These are phyloP conservation scores for Peronospora destructor DNA, from an alignment of 352 stramenopile genomes.

Conservation along the genomic window DNA sequence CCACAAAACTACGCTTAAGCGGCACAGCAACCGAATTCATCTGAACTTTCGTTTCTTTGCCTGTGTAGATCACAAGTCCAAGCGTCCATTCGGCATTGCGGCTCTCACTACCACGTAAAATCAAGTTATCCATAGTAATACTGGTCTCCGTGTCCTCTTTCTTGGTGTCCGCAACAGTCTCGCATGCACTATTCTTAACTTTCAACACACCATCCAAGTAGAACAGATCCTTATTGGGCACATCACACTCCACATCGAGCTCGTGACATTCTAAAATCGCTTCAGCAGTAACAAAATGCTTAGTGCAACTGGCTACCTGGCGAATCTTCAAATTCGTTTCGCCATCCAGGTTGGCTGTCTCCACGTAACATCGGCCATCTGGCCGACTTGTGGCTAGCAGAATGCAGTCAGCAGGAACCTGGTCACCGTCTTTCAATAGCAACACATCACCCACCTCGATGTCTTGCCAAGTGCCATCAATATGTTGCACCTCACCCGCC, in stretches of 20 bases:
- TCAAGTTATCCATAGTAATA: constrained; percentile 84
- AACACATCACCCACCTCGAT: constrained; percentile 81
- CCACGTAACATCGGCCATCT: constrained; percentile 77
- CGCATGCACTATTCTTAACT: constrained; percentile 21
- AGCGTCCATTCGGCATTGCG: constrained; percentile 83
- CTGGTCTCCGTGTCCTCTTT: constrained; percentile 38
- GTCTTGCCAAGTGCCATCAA: constrained; percentile 75
- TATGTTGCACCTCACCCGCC: constrained; percentile 49
- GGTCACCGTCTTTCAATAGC: constrained; percentile 74
- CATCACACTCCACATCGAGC: constrained; percentile 69
- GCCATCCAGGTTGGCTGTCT: constrained; percentile 83
- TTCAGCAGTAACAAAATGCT: constrained; percentile 65
- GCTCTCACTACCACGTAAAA: constrained; percentile 78
- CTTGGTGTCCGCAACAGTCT: constrained; percentile 10
- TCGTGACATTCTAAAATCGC: constrained; percentile 64
- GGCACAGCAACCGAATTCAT: constrained; percentile 81
- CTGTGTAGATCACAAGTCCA: constrained; percentile 80
- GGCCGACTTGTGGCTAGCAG: constrained; percentile 65
- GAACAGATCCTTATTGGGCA: constrained; percentile 82
- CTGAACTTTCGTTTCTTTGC: constrained; percentile 75
- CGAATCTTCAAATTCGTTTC: constrained; percentile 88
- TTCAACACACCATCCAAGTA: constrained; percentile 77
- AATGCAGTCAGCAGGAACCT: constrained; percentile 78
- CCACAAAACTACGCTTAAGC: constrained; percentile 80
- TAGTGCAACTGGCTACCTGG: constrained; percentile 66